A percentile compares a stretch with the other conserved stretches of the same genome.
Evolutionary conservation across 1,139 yeast species (phyloP).

Genomic region (Hanseniaspora uvarum): DNA sequence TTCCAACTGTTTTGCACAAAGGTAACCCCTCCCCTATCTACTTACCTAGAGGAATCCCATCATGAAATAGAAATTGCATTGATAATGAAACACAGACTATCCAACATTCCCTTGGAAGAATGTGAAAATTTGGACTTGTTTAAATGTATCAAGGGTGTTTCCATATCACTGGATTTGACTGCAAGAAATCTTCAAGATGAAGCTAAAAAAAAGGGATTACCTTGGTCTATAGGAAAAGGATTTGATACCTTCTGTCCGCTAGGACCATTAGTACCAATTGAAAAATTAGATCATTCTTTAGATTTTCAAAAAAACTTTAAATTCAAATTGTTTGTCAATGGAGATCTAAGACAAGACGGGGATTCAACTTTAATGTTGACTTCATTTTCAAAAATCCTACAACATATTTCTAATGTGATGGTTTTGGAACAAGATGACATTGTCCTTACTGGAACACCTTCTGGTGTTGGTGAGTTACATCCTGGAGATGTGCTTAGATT

Average conservation of each 20-base stretch:
- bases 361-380: slow-evolving; percentile 77
- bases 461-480: slow-evolving; percentile 79
- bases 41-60: slow-evolving; percentile 78
- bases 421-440: slow-evolving; percentile 84
- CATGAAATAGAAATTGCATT: slow-evolving; percentile 91
- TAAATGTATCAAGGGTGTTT: slow-evolving; percentile 64
- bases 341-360: slow-evolving; percentile 61
- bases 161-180: slow-evolving; percentile 83
- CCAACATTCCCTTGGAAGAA: slow-evolving; percentile 39
- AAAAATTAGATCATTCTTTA: slow-evolving; percentile 58
- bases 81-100: slow-evolving; percentile 52
- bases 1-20: slow-evolving; percentile 2
- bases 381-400: slow-evolving; percentile 69
- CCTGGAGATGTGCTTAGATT: slow-evolving; percentile 76
- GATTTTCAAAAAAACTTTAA: slow-evolving; percentile 31
- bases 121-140: slow-evolving; percentile 42
- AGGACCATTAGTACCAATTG: slow-evolving; percentile 58
- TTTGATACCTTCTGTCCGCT: slow-evolving; percentile 90
- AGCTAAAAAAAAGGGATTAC: slow-evolving; percentile 87
- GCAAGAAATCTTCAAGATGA: slow-evolving; percentile 94
- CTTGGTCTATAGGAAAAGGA: slow-evolving; percentile 95
- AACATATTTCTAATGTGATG: slow-evolving; percentile 78
- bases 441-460: slow-evolving; percentile 90
- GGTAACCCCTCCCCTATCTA: slow-evolving; percentile 56
- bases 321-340: slow-evolving; percentile 61